These are phyloP conservation scores for Rhodamnia rubescens DNA, from an alignment of 345 rosid genomes.

Conservation along the genomic window DNA sequence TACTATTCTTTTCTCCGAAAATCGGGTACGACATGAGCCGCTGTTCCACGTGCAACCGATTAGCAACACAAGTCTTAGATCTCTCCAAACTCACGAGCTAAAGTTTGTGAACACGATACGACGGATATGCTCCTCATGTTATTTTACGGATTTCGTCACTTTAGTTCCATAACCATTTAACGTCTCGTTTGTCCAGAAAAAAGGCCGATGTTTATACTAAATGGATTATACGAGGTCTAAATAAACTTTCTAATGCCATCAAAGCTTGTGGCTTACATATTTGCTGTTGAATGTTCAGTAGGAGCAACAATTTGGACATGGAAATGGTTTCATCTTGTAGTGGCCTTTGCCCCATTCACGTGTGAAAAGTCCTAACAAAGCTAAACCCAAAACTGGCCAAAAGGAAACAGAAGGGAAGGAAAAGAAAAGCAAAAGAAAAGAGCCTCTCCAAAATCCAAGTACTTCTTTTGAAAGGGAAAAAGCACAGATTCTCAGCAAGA, in stretches of 20 bases:
- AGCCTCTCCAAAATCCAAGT: background rate
- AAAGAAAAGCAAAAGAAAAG: background rate
- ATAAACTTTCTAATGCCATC: background rate
- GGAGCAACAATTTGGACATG: background rate
- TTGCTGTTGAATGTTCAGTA: background rate
- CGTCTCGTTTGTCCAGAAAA: background rate
- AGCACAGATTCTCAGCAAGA: background rate
- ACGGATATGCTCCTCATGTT: background rate
- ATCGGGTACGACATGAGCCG: background rate
- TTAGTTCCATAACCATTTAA: background rate
- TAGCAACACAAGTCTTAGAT: background rate
- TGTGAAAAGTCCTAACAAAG: background rate
- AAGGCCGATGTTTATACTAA: background rate
- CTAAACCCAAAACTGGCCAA: background rate
- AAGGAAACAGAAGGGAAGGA: background rate
- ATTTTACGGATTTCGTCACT: background rate
- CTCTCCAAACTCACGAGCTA: background rate
- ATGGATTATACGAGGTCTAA: background rate
- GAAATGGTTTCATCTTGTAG: background rate
- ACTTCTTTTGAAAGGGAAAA: background rate
- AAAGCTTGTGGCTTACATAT: background rate
- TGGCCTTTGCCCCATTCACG: background rate
- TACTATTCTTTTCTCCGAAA: background rate
- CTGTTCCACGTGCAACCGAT: background rate
- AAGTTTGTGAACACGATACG: rapidly evolving